A percentile compares a stretch with the other conserved stretches of the same genome.
Evolutionary conservation across 2,329 filamentous ascomycete species (phyloP).

Genomic region (Stachybotrys chartarum): DNA sequence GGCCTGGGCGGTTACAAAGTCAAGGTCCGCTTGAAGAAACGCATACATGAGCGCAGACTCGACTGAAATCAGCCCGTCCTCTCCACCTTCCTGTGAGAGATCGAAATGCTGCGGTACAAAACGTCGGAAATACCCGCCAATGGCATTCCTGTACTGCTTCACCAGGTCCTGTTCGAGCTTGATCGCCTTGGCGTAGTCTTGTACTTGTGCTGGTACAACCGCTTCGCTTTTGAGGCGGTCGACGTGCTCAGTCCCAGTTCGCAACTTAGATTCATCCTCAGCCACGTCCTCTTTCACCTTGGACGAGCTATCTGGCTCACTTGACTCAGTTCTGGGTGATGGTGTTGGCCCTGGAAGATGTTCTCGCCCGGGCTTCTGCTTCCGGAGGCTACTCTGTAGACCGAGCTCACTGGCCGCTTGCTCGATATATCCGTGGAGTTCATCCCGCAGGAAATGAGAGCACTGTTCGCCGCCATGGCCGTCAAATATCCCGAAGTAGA

Average conservation of each 20-base stretch:
- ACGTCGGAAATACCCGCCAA: conserved; percentile 90
- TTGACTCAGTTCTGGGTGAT: conserved; percentile 10
- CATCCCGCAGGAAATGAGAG: conserved; percentile 76
- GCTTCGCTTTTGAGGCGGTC: conserved; percentile 13
- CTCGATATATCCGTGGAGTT: conserved; percentile 85
- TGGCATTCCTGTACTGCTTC: conserved; percentile 69
- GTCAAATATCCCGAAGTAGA: conserved; percentile 96
- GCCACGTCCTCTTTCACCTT: conserved; percentile 13
- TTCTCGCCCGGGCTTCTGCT: conserved; percentile 22
- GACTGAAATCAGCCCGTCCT: conserved; percentile 46
- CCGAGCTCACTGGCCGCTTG: conserved; percentile 70
- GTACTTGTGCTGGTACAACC: conserved; percentile 40
- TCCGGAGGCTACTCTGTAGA: conserved; percentile 66
- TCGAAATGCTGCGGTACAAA: conserved; percentile 77
- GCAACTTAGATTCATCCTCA: conserved; percentile 21
- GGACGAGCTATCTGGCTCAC: conserved; percentile 5
- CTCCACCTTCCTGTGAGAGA: conserved; percentile 22
- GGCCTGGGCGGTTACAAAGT: conserved; percentile 88
- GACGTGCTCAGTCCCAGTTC: conserved; percentile 17
- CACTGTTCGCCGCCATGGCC: conserved; percentile 90
- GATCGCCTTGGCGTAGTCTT: conserved; percentile 54
- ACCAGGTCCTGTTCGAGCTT: conserved; percentile 66
- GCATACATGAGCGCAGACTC: conserved; percentile 83
- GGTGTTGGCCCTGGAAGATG: conserved; percentile 11
- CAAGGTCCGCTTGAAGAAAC: conserved; percentile 87